phyloP scores from a whole-genome alignment of 495 filamentous ascomycete genomes.

The Tetracladium setigerum region DNA sequence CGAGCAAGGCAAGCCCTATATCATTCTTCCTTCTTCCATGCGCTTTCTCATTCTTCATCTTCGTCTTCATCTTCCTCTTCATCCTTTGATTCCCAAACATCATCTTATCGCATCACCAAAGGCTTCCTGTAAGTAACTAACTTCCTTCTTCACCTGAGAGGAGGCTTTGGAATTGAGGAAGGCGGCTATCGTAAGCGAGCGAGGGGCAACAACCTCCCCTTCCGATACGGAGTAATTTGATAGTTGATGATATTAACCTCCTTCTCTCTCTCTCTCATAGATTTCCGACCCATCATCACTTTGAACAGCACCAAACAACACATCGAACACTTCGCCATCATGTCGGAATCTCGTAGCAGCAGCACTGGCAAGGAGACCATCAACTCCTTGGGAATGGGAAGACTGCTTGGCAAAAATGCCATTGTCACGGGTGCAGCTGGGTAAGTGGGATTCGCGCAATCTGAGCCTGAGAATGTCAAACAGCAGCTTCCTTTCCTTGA shows the following conservation, averaged over 20 bases:
- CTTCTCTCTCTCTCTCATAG: background rate
- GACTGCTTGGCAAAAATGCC: conserved; percentile 85
- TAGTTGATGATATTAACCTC: no score
- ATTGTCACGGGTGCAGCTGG: conserved; percentile 89
- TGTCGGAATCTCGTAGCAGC: conserved; percentile 3
- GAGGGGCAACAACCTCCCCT: no score
- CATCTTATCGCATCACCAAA: background rate
- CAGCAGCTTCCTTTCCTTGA: background rate
- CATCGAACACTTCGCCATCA: no score
- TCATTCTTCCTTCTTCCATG: background rate
- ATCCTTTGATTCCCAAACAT: background rate
- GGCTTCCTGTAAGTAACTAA: no score
- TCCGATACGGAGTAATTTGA: no score
- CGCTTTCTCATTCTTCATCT: background rate
- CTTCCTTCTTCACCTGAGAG: no score
- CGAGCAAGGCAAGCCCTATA: no score
- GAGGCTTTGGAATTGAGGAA: no score
- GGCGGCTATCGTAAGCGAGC: no score
- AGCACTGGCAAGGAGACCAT: conserved; percentile 14
- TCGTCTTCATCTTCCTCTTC: conserved; percentile 4
- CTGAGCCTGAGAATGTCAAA: background rate
- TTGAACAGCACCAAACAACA: background rate
- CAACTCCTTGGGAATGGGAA: conserved; percentile 36
- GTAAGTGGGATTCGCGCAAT: conserved; percentile 42
- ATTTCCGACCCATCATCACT: background rate